Evolutionary conservation across 148 eudicot species (phyloP), one percentile per base, ranked within the genome.

Genomic region (Limonium bicolor): DNA sequence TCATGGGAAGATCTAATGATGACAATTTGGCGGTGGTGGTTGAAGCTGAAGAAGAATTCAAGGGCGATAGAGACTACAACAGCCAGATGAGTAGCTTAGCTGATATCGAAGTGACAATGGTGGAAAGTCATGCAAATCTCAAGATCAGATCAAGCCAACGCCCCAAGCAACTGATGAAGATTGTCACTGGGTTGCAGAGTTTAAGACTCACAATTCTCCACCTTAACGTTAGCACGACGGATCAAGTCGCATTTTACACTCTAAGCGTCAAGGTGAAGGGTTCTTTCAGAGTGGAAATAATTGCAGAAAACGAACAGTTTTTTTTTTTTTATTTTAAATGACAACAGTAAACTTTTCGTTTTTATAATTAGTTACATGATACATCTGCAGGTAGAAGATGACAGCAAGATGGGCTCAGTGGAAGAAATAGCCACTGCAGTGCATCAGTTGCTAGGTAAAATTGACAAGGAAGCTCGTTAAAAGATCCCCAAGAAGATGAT

Each of bases 241-340:
- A 64, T 41, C 72, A 67, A 20, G 47, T 72, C 37, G 73, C 67
- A 13, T 76, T 82, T 46, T 82, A 74, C 56, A 55, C 74, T 54
- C 25, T 82, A 13, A 71, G 72, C 57, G 77, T 82, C 44, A 82
- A 74, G 94, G 94, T 79, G 20, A 23, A n/a, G n/a, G n/a, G n/a
- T n/a, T n/a, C n/a, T 4, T 13, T 20, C 10, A 4, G 1, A 13
- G 2, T 34, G 11, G 0, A 34, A 16, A 16, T 34, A 34, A 16
- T 10, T 10, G 37, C 4, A 5, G 37, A 10, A 3, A 34, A 16
- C 37, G 14, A 34, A 16, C 1, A 7, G 42, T 15, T n/a, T 15
- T 18, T 9, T 2, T 38, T 20, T 7, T 20, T 5, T 38, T 14
- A 22, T 13, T 15, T n/a, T 22, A 15, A 22, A 49, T 1, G 55